Conservation (phyloP, 257 asterid genomes). For the Fraxinus pennsylvanica region DNA sequence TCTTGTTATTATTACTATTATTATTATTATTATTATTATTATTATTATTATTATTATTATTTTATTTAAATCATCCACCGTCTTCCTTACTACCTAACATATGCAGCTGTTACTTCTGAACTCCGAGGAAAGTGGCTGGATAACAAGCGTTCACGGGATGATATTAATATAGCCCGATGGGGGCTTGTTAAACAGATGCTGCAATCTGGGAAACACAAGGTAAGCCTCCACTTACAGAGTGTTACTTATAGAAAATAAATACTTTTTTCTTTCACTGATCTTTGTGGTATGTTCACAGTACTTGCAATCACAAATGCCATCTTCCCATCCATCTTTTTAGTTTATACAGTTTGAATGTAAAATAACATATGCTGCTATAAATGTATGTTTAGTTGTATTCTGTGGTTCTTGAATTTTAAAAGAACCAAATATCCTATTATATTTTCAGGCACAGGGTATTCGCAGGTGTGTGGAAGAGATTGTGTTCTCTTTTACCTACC, state of each 20-base stretch:
- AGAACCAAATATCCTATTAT: slow-evolving; percentile 16
- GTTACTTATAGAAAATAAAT: slow-evolving; percentile 14
- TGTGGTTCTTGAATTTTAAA: neutral
- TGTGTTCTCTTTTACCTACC: slow-evolving; percentile 79
- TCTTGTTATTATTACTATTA: neutral
- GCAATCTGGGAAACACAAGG: slow-evolving; percentile 85
- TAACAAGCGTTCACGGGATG: slow-evolving; percentile 66
- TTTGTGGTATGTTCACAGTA: neutral
- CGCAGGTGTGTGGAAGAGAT: slow-evolving; percentile 88
- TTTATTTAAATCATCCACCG: slow-evolving; percentile 3
- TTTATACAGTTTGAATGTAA: slow-evolving; percentile 7
- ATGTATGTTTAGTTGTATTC: neutral
- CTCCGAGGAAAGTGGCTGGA: slow-evolving; percentile 78
- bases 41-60: neutral
- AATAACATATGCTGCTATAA: neutral
- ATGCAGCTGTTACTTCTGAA: slow-evolving; percentile 77
- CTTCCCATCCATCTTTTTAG: neutral
- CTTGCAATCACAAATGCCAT: neutral
- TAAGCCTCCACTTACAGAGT: slow-evolving; percentile 22
- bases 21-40: too few species aligned
- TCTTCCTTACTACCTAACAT: slow-evolving; percentile 11
- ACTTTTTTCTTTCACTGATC: slow-evolving; percentile 9
- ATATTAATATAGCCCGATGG: slow-evolving; percentile 72
- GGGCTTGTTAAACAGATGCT: slow-evolving; percentile 60
- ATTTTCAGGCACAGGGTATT: slow-evolving; percentile 56